A percentile compares a stretch with the other conserved stretches of the same genome.
Evolutionary conservation across 768 basidiomycete genomes (phyloP).

Genomic region (Leccinum boreale): DNA sequence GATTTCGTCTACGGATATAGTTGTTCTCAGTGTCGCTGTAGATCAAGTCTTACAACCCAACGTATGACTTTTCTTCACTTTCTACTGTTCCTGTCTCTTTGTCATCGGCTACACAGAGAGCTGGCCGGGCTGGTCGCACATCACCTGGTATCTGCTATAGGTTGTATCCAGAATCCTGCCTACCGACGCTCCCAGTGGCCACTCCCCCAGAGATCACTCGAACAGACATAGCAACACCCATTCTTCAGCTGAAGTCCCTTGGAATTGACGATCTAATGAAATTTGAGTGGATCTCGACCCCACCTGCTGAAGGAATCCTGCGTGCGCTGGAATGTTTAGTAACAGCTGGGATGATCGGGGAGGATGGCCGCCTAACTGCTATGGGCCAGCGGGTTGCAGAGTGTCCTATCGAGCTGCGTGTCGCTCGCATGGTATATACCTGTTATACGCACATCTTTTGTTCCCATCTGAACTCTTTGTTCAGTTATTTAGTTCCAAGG

Average conservation of each 20-base stretch:
- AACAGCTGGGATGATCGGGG: constrained; percentile 79
- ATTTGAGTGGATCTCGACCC: constrained; percentile 92
- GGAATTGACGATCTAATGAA: constrained; percentile 95
- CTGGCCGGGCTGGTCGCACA: constrained; percentile 93
- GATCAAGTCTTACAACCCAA: constrained; percentile 90
- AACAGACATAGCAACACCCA: constrained; percentile 86
- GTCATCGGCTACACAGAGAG: constrained; percentile 89
- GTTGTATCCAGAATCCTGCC: constrained; percentile 68
- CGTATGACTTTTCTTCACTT: constrained; percentile 80
- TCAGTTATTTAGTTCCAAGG: constrained; percentile 83
- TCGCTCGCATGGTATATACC: constrained; percentile 84
- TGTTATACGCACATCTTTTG: not conserved
- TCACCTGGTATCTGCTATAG: constrained; percentile 91
- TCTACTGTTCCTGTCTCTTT: constrained; percentile 78
- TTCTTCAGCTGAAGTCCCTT: constrained; percentile 90
- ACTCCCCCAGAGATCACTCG: constrained; percentile 90
- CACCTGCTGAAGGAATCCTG: constrained; percentile 81
- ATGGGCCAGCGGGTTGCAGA: constrained; percentile 89
- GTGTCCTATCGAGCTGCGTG: constrained; percentile 87
- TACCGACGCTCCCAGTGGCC: constrained; percentile 58
- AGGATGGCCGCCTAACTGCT: constrained; percentile 70
- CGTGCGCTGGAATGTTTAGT: constrained; percentile 83
- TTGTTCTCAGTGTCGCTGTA: constrained; percentile 26
- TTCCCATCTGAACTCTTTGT: constrained; percentile 1
- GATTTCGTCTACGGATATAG: not conserved